Evolutionary conservation across 768 basidiomycete species (phyloP), one percentile per base, ranked within the genome.

Genomic region (Termitomyces sp.): DNA sequence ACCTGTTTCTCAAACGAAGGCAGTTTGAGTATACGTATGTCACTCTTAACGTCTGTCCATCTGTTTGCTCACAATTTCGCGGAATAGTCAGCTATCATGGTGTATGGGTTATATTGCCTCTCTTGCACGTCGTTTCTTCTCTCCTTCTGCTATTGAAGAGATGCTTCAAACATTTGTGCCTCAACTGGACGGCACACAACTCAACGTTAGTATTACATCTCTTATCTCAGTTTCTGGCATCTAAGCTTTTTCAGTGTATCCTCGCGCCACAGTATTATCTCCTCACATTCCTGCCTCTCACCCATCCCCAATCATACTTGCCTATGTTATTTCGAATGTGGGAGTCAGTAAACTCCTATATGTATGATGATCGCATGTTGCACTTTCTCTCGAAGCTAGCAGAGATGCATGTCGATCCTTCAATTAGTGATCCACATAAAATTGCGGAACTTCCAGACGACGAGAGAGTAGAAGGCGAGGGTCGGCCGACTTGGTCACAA

Each of bases 151-250:
- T 36, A 87, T 87, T 55, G 85, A 88, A 63, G 89, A 91, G 65
- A 95, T 97, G 92, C 82, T 97, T 33, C 78, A 87, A n/a, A 86
- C 82, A 0, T 93, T 95, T 68, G 74, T 97, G 11, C 93, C 93
- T 5, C 75, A 80, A 55, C 77, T 95, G 36, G 88, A 93, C 65
- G 89, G 88, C 34, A 87, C 84, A 24, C 80, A 80, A 57, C 73
- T 93, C 63, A 85, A 91, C 72, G 89, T 89, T 61, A 69, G 88
- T 55, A 54, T 2, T 27, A 51, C 8, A 20, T 45, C 39, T n/a
- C 9, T 47, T 11, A 48, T 47, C 22, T 54, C 46, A 27, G 33
- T 20, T 27, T 49, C 20, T 44, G 55, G 8, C 24, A 54, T 41
- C 61, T 61, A 20, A 64, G 55, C 65, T 55, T 63, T 41, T 56